Conservation (phyloP, 2,329 filamentous ascomycete species). For the Paraphoma sp. region DNA sequence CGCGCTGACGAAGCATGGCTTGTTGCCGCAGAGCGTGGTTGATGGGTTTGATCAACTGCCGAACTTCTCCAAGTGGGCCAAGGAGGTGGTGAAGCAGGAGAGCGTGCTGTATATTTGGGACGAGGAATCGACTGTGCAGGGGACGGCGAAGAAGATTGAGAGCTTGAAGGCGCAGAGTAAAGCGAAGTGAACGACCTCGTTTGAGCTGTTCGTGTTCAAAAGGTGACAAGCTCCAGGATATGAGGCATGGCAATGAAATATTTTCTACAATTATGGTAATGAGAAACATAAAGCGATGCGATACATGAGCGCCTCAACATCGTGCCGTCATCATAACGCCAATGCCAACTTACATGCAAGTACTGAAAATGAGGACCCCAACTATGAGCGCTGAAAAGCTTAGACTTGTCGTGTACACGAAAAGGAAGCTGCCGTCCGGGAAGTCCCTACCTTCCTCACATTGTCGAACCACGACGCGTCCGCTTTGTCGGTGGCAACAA, state of each 20-base stretch:
- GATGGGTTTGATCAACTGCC: constrained; percentile 64
- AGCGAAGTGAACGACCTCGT: constrained; percentile 16
- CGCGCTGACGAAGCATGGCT: constrained; percentile 59
- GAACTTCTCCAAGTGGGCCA: constrained; percentile 71
- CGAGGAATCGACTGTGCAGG: constrained; percentile 30
- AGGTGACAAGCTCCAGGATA: not conserved
- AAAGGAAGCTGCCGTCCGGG: constrained; percentile 11
- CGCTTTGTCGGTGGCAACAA: constrained; percentile 34
- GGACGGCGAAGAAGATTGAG: constrained; percentile 29
- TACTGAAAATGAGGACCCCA: constrained; percentile 14
- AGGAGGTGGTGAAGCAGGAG: constrained; percentile 65
- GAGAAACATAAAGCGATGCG: constrained; percentile 4
- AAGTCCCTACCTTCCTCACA: constrained; percentile 11
- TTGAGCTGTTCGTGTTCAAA: not conserved
- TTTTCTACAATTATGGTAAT: constrained; percentile 5
- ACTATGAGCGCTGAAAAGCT: constrained; percentile 18
- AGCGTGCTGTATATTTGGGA: constrained; percentile 64
- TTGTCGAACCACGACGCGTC: constrained; percentile 35
- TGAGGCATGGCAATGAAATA: not conserved
- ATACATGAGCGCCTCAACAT: not conserved
- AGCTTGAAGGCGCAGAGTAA: constrained; percentile 33
- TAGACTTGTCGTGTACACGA: constrained; percentile 6
- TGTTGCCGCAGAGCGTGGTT: constrained; percentile 60
- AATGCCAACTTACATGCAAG: constrained; percentile 7
- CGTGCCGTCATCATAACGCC: not conserved